Base-by-base conservation (phyloP, 257 asterid species). In the Voacanga thouarsii region DNA sequence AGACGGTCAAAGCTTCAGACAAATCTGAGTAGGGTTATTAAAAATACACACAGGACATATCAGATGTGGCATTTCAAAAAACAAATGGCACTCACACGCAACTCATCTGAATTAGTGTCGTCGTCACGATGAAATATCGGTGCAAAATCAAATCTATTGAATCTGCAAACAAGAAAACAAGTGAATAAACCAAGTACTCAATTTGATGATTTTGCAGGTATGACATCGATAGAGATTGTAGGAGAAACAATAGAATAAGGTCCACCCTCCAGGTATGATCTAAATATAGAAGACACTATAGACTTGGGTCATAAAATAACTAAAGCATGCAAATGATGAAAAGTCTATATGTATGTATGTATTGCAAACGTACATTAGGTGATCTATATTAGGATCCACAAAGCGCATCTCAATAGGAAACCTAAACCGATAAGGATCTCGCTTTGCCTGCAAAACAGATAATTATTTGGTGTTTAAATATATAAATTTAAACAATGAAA, bases 361-460 rank as follows among this genome's bases (percentile, higher is more conserved):
- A 47, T 66, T 49, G 83, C 61, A 75, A 30, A 82, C 96, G 69
- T 88, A 95, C 99, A 93, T 84, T 63, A 95, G 86, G 81, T 95
- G 99, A 80, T 95, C 99, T 74, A 95, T 91, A 81, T 95, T 95
- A 47, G 99, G 99, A 72, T 91, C 78, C 78, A 95, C 93, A 85
- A 95, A 90, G 63, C 98, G 98, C 85, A 95, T 81, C 93, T 95
- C 99, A 80, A 95, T 83, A 71, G 99, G 99, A 83, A 95, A 95
- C 83, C 99, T 91, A 80, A 86, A 95, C 82, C 97, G 89, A 82
- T 89, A 90, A 75, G 99, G 98, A 87, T 95, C 97, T 74, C 99
- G 88, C 83, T 95, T 95, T 78, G 96, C 97, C 99, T 95, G 97
- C 88, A 90, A 81, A 82, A 77, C 73, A 68, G 82, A 70, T 79